phyloP scores from a whole-genome alignment of 2,329 filamentous ascomycete species.

The Rhynchosporium secalis region DNA sequence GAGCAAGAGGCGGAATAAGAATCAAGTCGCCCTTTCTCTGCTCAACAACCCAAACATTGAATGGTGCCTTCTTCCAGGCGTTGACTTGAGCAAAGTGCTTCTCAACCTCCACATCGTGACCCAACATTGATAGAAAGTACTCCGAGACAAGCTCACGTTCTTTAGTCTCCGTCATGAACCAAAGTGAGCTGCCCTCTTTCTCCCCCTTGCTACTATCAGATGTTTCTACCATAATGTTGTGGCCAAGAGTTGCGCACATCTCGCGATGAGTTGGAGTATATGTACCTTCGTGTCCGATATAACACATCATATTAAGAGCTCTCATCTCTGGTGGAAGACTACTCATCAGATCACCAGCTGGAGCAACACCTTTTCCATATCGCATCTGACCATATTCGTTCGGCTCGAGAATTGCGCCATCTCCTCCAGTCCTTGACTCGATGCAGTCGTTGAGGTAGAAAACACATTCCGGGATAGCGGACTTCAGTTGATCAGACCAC shows the following conservation, averaged over 20 bases:
- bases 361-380: conserved; percentile 52
- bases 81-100: conserved; percentile 95
- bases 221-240: conserved; percentile 97
- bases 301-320: conserved; percentile 97
- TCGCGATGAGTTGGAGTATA: conserved; percentile 94
- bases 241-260: conserved; percentile 94
- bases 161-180: conserved; percentile 98
- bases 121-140: conserved; percentile 89
- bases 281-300: conserved; percentile 95
- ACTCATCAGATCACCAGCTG: conserved; percentile 92
- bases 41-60: conserved; percentile 89
- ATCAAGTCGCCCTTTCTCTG: conserved; percentile 91
- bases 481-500: conserved; percentile 79
- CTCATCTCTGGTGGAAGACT: conserved; percentile 83
- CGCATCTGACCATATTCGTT: conserved; percentile 43
- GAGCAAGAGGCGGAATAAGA: conserved; percentile 85
- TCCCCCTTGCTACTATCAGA: conserved; percentile 73
- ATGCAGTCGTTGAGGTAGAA: conserved; percentile 89
- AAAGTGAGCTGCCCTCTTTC: conserved; percentile 84
- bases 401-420: conserved; percentile 52
- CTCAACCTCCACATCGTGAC: conserved; percentile 95
- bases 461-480: conserved; percentile 75
- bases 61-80: conserved; percentile 92
- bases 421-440: conserved; percentile 52
- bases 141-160: conserved; percentile 88